A percentile compares a stretch with the other conserved stretches of the same genome.
phyloP scores from a whole-genome alignment of 305 asterid genomes.

The Solanum hybrid region DNA sequence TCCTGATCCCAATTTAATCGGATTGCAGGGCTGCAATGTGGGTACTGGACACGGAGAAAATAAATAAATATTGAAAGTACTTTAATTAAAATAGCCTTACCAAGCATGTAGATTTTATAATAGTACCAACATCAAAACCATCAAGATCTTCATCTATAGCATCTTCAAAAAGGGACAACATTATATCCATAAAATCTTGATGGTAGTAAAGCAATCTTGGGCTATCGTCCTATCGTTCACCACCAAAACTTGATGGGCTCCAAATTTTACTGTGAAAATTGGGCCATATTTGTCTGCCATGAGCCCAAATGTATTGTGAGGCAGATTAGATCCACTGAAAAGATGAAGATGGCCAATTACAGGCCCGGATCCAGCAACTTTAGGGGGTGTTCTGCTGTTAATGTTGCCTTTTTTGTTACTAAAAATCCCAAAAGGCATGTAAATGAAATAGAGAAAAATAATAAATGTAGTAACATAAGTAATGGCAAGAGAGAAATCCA shows the following conservation, averaged over 20 bases:
- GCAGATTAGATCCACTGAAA: constrained; percentile 16
- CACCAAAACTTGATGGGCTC: constrained; percentile 15
- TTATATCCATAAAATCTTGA: not conserved
- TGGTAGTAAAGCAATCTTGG: constrained; percentile 11
- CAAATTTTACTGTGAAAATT: constrained; percentile 20
- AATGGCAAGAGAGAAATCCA: not conserved
- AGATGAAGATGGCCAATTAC: constrained; percentile 27
- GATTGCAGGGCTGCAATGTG: too few species aligned
- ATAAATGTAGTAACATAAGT: not conserved
- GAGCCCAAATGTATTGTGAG: constrained; percentile 16
- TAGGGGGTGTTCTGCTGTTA: constrained; percentile 9
- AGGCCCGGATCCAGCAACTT: constrained; percentile 27
- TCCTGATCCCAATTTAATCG: not conserved
- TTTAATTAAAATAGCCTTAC: constrained; percentile 6
- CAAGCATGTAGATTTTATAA: constrained; percentile 29
- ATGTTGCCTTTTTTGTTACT: not conserved
- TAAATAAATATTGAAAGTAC: not conserved
- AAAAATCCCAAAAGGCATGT: not conserved
- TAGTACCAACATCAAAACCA: constrained; percentile 19
- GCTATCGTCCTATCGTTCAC: constrained; percentile 22
- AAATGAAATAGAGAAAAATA: not conserved
- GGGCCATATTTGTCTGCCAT: constrained; percentile 38
- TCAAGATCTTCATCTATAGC: constrained; percentile 8
- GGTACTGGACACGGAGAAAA: too few species aligned
- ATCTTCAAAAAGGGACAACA: not conserved